Evolutionary conservation across 306 rosid species (phyloP), one percentile per base, ranked within the genome.

Genomic region (Canavalia gladiata): DNA sequence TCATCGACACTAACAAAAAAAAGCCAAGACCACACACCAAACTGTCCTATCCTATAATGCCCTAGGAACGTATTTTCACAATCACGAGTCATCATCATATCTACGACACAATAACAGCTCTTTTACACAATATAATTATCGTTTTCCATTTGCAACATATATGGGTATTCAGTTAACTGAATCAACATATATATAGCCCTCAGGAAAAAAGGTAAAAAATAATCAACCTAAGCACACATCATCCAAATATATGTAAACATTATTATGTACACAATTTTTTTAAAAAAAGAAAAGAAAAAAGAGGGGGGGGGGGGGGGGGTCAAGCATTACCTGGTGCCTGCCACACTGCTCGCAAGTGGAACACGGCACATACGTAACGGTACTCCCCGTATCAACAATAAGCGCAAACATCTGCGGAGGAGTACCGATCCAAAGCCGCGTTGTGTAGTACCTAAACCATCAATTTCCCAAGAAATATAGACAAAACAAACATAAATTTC

Each of bases 311-410:
- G 6, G n/a, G 12, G 7, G 34, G 58, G 8, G 54, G 30, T 8
- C 6, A 63, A 86, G 12, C 39, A 30, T 43, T 62, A 87, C 90
- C 90, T 87, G 88, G 63, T 87, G 99, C 52, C 64, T 87, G 18
- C 99, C 99, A 82, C 98, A 95, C 12, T 86, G 91, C 79, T 89
- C 87, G 74, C 99, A 95, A 63, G 88, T 85, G 5, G 97, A 85
- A 77, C 99, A 95, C 7, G 99, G 99, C 18, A 95, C 99, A 65
- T 95, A 95, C 37, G 99, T 95, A 35, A 95, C 97, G 46, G 98
- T 89, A 86, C 99, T 95, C 50, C 99, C 99, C 5, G 99, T 91
- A 74, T 95, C 99, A 54, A 95, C 99, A 74, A 95, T 95, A 8
- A 95, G 96, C 39, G 98, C 91, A 72, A 95, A 95, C 83, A 52